These are phyloP conservation scores for Conoideocrella luteorostrata DNA, from an alignment of 2,329 filamentous ascomycete species.

Conservation along the genomic window DNA sequence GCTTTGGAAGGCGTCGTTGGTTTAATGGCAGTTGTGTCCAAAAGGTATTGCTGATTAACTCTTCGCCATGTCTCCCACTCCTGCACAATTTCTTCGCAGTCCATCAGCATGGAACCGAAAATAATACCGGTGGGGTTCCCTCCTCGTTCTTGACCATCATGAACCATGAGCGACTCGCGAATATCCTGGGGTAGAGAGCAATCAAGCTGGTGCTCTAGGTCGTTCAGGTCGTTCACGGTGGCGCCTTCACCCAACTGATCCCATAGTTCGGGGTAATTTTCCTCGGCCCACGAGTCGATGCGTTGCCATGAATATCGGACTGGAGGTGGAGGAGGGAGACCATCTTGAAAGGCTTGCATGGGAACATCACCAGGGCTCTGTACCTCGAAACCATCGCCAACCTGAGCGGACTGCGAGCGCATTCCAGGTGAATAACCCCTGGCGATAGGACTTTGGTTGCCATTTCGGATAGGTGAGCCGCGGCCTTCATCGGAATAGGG, in stretches of 20 bases:
- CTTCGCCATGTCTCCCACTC: slow-evolving; percentile 96
- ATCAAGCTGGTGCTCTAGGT: slow-evolving; percentile 91
- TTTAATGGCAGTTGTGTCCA: slow-evolving; percentile 48
- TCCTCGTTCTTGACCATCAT: slow-evolving; percentile 96
- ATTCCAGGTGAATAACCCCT: slow-evolving; percentile 86
- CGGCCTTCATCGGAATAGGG: slow-evolving; percentile 70
- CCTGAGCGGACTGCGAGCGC: slow-evolving; percentile 67
- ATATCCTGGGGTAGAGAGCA: slow-evolving; percentile 90
- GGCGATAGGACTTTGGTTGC: slow-evolving; percentile 41
- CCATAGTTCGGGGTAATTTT: slow-evolving; percentile 88
- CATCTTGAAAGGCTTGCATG: slow-evolving; percentile 93
- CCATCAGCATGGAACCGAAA: slow-evolving; percentile 89
- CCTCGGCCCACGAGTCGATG: slow-evolving; percentile 90
- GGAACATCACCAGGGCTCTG: slow-evolving; percentile 77
- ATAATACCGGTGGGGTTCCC: slow-evolving; percentile 87
- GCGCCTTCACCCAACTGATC: slow-evolving; percentile 91
- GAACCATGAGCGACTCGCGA: slow-evolving; percentile 80
- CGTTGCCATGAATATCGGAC: slow-evolving; percentile 86
- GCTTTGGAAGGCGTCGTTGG: slow-evolving; percentile 65
- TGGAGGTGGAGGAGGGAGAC: slow-evolving; percentile 81
- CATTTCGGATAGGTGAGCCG: slow-evolving; percentile 45
- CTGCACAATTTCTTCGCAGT: slow-evolving; percentile 96
- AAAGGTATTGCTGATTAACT: slow-evolving; percentile 85
- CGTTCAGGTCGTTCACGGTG: slow-evolving; percentile 91
- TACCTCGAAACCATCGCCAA: slow-evolving; percentile 62